These are phyloP conservation scores for Usnea hakonensis DNA, from an alignment of 495 filamentous ascomycete species.

Conservation along the genomic window DNA sequence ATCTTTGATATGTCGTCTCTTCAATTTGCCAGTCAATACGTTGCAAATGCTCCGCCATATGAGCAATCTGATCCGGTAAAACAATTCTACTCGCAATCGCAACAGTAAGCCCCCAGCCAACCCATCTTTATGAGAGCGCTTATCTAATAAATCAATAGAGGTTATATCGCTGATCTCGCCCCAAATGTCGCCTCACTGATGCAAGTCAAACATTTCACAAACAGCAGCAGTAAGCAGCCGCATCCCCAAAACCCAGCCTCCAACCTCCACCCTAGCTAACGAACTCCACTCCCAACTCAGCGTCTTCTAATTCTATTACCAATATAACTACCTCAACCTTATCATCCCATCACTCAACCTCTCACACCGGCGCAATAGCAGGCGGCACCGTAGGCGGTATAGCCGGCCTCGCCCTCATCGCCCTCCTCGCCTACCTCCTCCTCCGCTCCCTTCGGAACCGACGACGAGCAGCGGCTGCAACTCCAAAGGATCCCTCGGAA, in stretches of 20 bases:
- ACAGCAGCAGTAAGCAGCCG: background rate
- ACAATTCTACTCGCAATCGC: conserved; percentile 2
- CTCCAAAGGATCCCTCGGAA: background rate
- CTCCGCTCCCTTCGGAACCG: background rate
- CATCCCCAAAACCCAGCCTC: background rate
- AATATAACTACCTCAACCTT: background rate
- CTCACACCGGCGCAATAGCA: conserved; percentile 6
- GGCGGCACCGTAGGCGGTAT: conserved; percentile 4
- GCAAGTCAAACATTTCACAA: background rate
- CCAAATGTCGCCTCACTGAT: background rate
- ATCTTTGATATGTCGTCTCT: conserved; percentile 19
- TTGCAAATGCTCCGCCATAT: conserved; percentile 5
- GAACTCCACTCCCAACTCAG: background rate
- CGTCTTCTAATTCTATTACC: background rate
- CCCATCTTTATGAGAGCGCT: background rate
- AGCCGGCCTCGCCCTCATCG: background rate
- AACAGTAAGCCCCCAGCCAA: conserved; percentile 5
- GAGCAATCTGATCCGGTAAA: conserved; percentile 1
- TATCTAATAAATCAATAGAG: background rate
- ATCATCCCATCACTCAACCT: background rate
- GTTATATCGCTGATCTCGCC: background rate
- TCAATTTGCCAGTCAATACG: conserved; percentile 8
- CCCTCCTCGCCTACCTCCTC: background rate
- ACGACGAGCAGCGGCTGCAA: background rate
- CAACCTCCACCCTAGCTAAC: background rate